Evolutionary conservation across 331 rosid genomes (phyloP).

Genomic region (Phaseolus coccineus): DNA sequence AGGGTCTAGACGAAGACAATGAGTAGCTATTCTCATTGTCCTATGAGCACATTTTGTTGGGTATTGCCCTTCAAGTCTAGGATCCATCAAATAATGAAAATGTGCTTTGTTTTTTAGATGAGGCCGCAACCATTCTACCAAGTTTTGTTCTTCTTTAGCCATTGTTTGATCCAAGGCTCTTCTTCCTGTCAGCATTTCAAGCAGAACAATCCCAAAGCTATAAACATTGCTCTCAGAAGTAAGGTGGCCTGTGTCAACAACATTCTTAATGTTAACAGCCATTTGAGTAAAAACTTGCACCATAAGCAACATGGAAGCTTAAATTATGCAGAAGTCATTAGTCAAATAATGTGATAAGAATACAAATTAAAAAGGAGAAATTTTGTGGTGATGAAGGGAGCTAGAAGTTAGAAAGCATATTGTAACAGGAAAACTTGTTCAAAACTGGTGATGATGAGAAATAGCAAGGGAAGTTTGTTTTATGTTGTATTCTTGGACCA

Average conservation of each 20-base stretch:
- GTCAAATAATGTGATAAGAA: too few relatives aligned
- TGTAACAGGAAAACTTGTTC: too few relatives aligned
- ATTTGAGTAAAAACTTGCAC: neutral
- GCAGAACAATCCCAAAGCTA: slow-evolving; percentile 72
- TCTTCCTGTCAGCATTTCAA: slow-evolving; percentile 66
- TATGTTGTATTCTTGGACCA: too few relatives aligned
- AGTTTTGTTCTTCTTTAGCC: slow-evolving; percentile 46
- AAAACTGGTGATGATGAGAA: too few relatives aligned
- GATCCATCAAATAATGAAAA: slow-evolving; percentile 54
- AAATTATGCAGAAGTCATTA: neutral
- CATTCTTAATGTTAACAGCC: slow-evolving; percentile 10
- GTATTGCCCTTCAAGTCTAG: slow-evolving; percentile 61
- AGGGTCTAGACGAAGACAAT: slow-evolving; percentile 55
- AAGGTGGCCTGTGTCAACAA: slow-evolving; percentile 57
- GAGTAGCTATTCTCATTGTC: slow-evolving; percentile 54
- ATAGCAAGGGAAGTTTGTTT: too few relatives aligned
- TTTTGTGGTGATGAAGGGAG: too few relatives aligned
- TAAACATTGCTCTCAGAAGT: slow-evolving; percentile 69
- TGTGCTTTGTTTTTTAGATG: slow-evolving; percentile 38
- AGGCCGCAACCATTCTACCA: slow-evolving; percentile 64
- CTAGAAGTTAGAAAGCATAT: too few relatives aligned
- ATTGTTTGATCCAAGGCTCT: slow-evolving; percentile 56
- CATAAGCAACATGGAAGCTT: neutral
- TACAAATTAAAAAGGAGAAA: too few relatives aligned
- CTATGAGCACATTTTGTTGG: slow-evolving; percentile 53